Base-by-base conservation (phyloP, 2,329 filamentous ascomycete genomes). In the Colletotrichum simmondsii region DNA sequence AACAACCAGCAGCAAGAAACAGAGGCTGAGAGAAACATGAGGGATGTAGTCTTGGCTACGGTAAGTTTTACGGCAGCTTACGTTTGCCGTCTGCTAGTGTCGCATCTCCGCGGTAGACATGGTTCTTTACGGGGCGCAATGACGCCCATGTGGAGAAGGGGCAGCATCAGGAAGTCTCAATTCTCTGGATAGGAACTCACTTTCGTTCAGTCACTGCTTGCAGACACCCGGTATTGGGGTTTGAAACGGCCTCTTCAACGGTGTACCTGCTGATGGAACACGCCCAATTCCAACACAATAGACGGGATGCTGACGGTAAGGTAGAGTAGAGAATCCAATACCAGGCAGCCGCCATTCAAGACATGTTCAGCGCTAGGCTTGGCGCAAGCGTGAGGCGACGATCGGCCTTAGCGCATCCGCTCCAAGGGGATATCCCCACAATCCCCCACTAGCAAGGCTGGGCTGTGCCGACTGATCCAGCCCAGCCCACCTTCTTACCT, bases 391-490 rank as follows among this genome's bases (percentile, higher is more conserved):
- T 49, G 52, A 69, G 59, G 69, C 60, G 49, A 30, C 22, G 71
- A 73, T 73, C 71, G 28, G 60, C 61, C 56, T 57, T 73, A 71
- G 66, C 71, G 71, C 67, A 57, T 32, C 54, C 60, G n/a, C 58
- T 62, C 37, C 61, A 42, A 60, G 60, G 70, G 46, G 32, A 24
- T 70, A 62, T n/a, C 70, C 56, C 70, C 66, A 72, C 70, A 72
- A 22, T 10, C 22, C 54, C 65, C 71, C 71, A 49, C 66, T 56
- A 71, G 56, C 71, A 73, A 65, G 67, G 60, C 66, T 65, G 71
- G 71, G 67, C 67, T 32, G 60, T 73, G 71, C 66, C 71, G 67
- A 73, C 66, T 73, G 60, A 70, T 71, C 66, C 71, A 73, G 66
- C 35, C 70, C 46, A 24, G 65, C 28, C 37, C 37, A 19, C 14